phyloP scores from a whole-genome alignment of 2,329 filamentous ascomycete species.

The Cadophora malorum region DNA sequence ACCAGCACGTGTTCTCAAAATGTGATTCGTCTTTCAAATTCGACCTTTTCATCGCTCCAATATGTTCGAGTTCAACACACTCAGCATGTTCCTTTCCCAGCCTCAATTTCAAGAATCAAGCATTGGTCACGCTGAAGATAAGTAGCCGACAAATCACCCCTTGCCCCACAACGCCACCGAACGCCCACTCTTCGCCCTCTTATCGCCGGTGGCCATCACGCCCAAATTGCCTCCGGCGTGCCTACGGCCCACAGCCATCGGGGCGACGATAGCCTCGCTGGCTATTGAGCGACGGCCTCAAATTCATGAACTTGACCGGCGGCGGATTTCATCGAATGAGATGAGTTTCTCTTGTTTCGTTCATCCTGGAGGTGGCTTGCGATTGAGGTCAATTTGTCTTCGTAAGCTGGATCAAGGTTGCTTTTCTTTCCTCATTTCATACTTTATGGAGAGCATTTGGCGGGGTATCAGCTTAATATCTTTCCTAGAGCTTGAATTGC shows the following conservation, averaged over 20 bases:
- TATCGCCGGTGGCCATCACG: constrained; percentile 25
- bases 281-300: constrained; percentile 5
- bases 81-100: not conserved
- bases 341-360: constrained; percentile 1
- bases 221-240: constrained; percentile 32
- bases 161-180: constrained; percentile 20
- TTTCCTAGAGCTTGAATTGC: not conserved
- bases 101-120: not conserved
- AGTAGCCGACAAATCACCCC: constrained; percentile 6
- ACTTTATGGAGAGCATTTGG: not conserved
- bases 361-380: not conserved
- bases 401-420: not conserved
- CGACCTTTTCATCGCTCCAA: not conserved
- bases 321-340: not conserved
- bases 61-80: not conserved
- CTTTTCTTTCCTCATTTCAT: constrained; percentile 1
- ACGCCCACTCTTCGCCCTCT: constrained; percentile 26
- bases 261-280: constrained; percentile 27
- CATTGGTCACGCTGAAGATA: constrained; percentile 28
- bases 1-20: not conserved
- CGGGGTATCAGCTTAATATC: not conserved
- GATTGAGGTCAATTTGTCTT: constrained; percentile 1
- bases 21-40: not conserved
- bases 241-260: constrained; percentile 31
- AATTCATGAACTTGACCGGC: constrained; percentile 14